Conservation (phyloP, 805 yeast species). For the Kluyveromyces lactis region DNA sequence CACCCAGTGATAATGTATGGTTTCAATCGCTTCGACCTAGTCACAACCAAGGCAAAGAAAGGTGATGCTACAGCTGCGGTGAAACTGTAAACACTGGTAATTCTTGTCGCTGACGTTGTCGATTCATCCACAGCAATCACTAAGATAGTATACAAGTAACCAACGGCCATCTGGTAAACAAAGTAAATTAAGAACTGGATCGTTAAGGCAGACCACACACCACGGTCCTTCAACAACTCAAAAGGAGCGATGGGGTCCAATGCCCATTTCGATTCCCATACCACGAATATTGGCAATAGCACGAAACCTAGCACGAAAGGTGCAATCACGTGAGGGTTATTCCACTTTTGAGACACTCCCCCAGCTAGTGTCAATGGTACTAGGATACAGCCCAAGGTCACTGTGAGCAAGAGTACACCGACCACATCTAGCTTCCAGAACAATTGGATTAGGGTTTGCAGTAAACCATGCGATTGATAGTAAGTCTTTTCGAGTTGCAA, state of each 20-base stretch:
- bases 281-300: constrained; percentile 47
- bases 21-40: constrained; percentile 43
- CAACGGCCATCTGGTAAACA: constrained; percentile 62
- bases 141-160: constrained; percentile 58
- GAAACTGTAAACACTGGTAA: constrained; percentile 52
- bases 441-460: constrained; percentile 28
- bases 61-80: constrained; percentile 56
- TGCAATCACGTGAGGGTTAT: constrained; percentile 50
- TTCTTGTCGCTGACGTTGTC: constrained; percentile 54
- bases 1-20: constrained; percentile 53
- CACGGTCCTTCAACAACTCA: constrained; percentile 53
- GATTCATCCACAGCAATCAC: constrained; percentile 55
- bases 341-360: constrained; percentile 49
- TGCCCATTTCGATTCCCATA: constrained; percentile 52
- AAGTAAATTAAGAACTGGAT: constrained; percentile 53
- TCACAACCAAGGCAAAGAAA: constrained; percentile 44
- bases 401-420: constrained; percentile 50
- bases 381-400: constrained; percentile 53
- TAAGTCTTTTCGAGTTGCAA: constrained; percentile 34
- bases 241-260: constrained; percentile 57
- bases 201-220: constrained; percentile 62
- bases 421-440: constrained; percentile 61
- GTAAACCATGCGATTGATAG: constrained; percentile 31
- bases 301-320: constrained; percentile 63
- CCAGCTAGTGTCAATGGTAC: constrained; percentile 74